Evolutionary conservation across 371 early-diverging fungal species (phyloP), one percentile per base, ranked within the genome.

Genomic region (Coemansia sp.): DNA sequence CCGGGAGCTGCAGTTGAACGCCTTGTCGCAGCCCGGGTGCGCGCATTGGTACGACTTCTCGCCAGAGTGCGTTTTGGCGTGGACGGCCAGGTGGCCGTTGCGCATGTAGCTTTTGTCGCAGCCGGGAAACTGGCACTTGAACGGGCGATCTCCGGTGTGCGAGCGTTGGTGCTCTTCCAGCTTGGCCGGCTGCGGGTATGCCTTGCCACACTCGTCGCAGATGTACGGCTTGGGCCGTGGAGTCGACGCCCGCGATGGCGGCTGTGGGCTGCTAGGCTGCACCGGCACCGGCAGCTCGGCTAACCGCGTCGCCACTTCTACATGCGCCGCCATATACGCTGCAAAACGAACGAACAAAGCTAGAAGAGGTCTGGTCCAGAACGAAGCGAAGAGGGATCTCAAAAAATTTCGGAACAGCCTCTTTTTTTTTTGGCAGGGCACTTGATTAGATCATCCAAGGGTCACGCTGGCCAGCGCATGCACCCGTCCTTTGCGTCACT

Each of bases 81-180:
- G 78, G 6, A 55, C 72, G 3, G 60, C 32, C n/a, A 75, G 51
- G 48, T 77, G 78, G 3, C 77, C 51, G 29, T 66, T 67, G 14
- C 77, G 62, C 67, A 77, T 77, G 54, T 78, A 79, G 18, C 70
- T 33, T 39, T 79, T 79, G 47, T 29, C 55, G 54, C 79, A 79
- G 16, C 74, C 79, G 6, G 62, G 67, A 48, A 40, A 72, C 32
- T 33, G 42, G 69, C 80, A 80, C n/a, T 38, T 57, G 48, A 62
- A 80, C 11, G 80, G 80, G 29, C 79, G 88, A 74, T 87, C 89
- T 0, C 94, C 94, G 5, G 94, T 94, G 66, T 94, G 95, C 0
- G 89, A 89, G 4, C 93, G 85, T 64, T 88, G 61, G 65, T 94
- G 95, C 65, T 93, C 92, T 55, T 86, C 88, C 84, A 93, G 90